Conservation (phyloP, 805 yeast species). For the Wickerhamiella musiphila region DNA sequence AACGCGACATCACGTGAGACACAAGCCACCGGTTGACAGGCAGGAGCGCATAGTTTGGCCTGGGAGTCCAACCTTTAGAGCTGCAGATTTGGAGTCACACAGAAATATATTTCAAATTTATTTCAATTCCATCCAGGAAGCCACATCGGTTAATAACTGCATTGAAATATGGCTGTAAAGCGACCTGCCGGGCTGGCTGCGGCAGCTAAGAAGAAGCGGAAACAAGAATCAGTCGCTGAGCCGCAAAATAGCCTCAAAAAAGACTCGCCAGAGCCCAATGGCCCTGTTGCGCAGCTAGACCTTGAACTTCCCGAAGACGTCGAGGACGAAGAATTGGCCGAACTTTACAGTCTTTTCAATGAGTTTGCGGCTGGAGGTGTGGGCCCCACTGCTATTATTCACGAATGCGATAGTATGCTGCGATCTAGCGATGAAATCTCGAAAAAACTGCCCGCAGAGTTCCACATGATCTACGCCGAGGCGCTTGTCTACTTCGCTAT, state of each 20-base stretch:
- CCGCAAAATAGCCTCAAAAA: conserved; percentile 4
- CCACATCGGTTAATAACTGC: background rate
- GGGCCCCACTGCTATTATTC: conserved; percentile 47
- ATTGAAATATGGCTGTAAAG: conserved; percentile 25
- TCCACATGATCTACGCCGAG: conserved; percentile 58
- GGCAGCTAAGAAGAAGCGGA: conserved; percentile 31
- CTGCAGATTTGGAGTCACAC: too few relatives aligned
- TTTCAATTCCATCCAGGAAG: too few relatives aligned
- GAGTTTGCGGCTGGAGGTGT: conserved; percentile 45
- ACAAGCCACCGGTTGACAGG: too few relatives aligned
- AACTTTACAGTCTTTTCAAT: conserved; percentile 54
- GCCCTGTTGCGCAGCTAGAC: too few relatives aligned
- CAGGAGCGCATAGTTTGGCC: too few relatives aligned
- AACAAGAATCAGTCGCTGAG: background rate
- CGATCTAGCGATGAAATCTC: conserved; percentile 17
- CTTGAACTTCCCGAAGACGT: conserved; percentile 58
- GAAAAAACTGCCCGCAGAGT: conserved; percentile 22
- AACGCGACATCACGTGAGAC: too few relatives aligned
- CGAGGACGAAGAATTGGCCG: conserved; percentile 64
- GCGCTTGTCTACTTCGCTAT: conserved; percentile 27
- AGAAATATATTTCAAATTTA: too few relatives aligned
- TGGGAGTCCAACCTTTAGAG: too few relatives aligned
- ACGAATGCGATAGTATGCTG: conserved; percentile 73
- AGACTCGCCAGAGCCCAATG: conserved; percentile 18
- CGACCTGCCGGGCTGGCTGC: conserved; percentile 52